Percentiles rank a stretch among this genome's conserved stretches.
Evolutionary conservation across 2,329 filamentous ascomycete species (phyloP).

Genomic region (Elsinoe batatas): DNA sequence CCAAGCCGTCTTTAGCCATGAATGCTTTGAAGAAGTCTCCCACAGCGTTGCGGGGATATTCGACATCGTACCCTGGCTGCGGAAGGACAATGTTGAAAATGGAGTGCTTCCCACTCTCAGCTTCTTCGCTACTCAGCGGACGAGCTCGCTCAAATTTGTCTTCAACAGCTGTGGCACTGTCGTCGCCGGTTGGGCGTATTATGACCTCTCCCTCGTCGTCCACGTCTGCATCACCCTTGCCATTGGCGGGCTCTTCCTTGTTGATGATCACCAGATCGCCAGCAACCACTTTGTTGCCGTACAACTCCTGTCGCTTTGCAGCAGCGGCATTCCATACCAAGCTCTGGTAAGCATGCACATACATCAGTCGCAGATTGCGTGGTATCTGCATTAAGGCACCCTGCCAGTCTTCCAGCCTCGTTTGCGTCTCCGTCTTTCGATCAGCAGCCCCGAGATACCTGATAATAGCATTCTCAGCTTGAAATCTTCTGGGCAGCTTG

Average conservation of each 20-base stretch:
- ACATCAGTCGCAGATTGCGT: constrained; percentile 79
- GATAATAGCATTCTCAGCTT: constrained; percentile 69
- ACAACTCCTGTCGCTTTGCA: constrained; percentile 67
- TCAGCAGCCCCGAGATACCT: constrained; percentile 53
- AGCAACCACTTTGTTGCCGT: constrained; percentile 63
- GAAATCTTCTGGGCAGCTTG: constrained; percentile 68
- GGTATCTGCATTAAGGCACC: constrained; percentile 74
- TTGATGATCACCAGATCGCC: constrained; percentile 72
- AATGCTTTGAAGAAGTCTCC: constrained; percentile 77
- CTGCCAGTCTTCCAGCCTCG: constrained; percentile 57
- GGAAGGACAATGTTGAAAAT: constrained; percentile 88
- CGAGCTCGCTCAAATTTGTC: constrained; percentile 60
- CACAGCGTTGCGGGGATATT: constrained; percentile 76
- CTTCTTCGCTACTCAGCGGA: constrained; percentile 66
- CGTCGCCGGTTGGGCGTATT: constrained; percentile 48
- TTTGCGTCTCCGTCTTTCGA: constrained; percentile 35
- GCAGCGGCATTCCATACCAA: constrained; percentile 85
- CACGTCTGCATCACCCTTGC: constrained; percentile 29
- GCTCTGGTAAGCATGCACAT: constrained; percentile 93
- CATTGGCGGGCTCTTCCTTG: constrained; percentile 28
- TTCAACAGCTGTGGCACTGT: constrained; percentile 44
- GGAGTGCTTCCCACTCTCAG: constrained; percentile 60
- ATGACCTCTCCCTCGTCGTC: constrained; percentile 58
- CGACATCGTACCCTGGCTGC: constrained; percentile 79
- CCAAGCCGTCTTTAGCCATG: constrained; percentile 67